Conservation (phyloP, 805 yeast genomes). For the Candida piceae region DNA sequence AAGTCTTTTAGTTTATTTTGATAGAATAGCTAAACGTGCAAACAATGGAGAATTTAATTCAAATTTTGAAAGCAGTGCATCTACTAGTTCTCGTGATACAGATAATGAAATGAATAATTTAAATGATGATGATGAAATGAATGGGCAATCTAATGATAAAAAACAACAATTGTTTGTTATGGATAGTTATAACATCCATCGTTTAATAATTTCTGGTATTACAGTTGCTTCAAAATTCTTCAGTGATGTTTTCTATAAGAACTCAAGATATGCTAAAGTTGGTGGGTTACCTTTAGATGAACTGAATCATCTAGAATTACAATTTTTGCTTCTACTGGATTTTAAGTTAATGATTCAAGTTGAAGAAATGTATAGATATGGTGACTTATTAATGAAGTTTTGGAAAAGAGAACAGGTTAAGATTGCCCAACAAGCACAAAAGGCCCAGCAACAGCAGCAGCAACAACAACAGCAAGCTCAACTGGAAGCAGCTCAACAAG, state of each 20-base stretch:
- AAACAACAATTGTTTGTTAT: conserved; percentile 73
- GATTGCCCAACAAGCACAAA: conserved; percentile 13
- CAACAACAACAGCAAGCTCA: conserved; percentile 7
- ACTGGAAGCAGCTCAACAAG: conserved; percentile 5
- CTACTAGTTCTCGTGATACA: conserved; percentile 1
- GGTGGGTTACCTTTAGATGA: conserved; percentile 95
- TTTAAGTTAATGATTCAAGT: conserved; percentile 82
- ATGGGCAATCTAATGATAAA: conserved; percentile 13
- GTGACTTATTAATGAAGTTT: conserved; percentile 76
- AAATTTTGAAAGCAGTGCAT: conserved; percentile 10
- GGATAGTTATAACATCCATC: conserved; percentile 94
- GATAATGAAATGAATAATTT: conserved; percentile 4
- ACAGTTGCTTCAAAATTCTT: conserved; percentile 95
- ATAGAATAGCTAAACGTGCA: conserved; percentile 83
- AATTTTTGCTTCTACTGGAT: conserved; percentile 77
- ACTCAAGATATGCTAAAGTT: conserved; percentile 89
- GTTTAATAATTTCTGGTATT: conserved; percentile 89
- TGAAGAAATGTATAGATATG: conserved; percentile 88
- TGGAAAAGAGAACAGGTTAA: conserved; percentile 69
- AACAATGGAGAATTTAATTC: conserved; percentile 40
- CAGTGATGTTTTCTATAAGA: conserved; percentile 90
- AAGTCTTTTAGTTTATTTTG: conserved; percentile 87
- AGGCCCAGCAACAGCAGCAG: conserved; percentile 7
- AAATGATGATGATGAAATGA: conserved; percentile 20
- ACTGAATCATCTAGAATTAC: conserved; percentile 85